Percentiles rank a stretch among this genome's conserved stretches.
These are phyloP conservation scores for Prunus fruticosa DNA, from an alignment of 306 rosid species.

Conservation along the genomic window DNA sequence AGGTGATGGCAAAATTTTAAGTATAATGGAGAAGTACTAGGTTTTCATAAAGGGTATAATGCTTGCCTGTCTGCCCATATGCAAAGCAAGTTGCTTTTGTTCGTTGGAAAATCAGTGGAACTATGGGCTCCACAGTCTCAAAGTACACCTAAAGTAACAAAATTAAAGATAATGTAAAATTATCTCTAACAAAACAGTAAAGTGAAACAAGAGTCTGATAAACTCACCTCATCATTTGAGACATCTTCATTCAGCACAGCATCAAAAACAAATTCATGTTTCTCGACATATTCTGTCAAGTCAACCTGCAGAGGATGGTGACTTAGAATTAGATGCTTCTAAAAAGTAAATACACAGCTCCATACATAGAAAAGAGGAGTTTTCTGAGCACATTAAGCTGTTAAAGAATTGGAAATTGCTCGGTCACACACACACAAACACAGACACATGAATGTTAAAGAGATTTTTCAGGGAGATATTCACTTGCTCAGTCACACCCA, in stretches of 20 bases:
- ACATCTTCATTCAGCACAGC: constrained; percentile 78
- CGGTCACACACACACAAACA: too few species aligned
- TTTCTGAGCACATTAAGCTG: too few species aligned
- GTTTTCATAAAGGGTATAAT: not conserved
- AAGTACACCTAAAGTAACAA: constrained; percentile 52
- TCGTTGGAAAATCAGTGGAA: constrained; percentile 72
- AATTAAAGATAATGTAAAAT: constrained; percentile 21
- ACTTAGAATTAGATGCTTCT: constrained; percentile 16
- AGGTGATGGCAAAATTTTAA: not conserved
- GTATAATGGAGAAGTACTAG: not conserved
- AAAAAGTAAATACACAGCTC: too few species aligned
- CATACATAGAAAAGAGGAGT: too few species aligned
- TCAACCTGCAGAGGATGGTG: constrained; percentile 56
- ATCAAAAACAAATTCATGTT: constrained; percentile 73
- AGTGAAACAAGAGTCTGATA: constrained; percentile 13
- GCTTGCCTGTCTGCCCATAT: constrained; percentile 84
- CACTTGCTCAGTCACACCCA: too few species aligned
- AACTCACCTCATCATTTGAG: constrained; percentile 69
- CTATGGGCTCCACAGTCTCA: constrained; percentile 76
- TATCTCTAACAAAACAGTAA: constrained; percentile 10
- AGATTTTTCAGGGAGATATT: too few species aligned
- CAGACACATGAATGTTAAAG: too few species aligned
- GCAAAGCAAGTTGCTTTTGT: constrained; percentile 93
- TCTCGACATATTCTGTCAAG: constrained; percentile 72
- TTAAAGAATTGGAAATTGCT: too few species aligned